A percentile compares a stretch with the other conserved stretches of the same genome.
These are phyloP conservation scores for Triglochin maritima DNA, from an alignment of 106 monocot genomes.

Conservation along the genomic window DNA sequence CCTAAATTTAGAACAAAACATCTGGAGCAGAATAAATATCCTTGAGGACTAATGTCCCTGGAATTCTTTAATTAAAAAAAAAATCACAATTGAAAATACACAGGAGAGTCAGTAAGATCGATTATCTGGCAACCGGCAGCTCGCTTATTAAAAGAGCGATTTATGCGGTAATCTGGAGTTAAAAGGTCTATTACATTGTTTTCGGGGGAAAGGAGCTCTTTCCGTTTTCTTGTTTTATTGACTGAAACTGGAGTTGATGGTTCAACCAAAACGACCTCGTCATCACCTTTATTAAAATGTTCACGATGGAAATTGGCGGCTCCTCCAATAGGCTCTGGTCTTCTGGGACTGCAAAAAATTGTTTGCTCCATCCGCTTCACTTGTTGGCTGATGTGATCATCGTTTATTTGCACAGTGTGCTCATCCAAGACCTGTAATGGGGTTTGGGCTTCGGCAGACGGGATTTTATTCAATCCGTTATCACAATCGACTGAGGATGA, in stretches of 20 bases:
- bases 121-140: constrained; percentile 20
- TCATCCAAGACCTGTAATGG: neutral
- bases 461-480: neutral
- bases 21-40: neutral
- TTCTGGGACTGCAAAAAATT: too few relatives aligned
- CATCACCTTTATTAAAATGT: neutral
- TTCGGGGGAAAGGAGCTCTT: constrained; percentile 13
- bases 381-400: neutral
- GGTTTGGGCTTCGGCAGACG: neutral
- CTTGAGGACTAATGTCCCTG: neutral
- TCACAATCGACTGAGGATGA: neutral
- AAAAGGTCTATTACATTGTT: constrained; percentile 42
- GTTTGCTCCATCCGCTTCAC: too few relatives aligned
- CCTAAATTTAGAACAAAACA: neutral
- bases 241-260: constrained; percentile 13
- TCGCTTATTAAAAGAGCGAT: constrained; percentile 11
- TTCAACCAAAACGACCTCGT: neutral
- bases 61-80: neutral
- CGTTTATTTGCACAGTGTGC: neutral
- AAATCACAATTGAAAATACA: constrained; percentile 36
- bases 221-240: constrained; percentile 2
- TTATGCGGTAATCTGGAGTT: constrained; percentile 37
- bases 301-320: too few relatives aligned
- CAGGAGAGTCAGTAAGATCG: constrained; percentile 71
- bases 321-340: neutral